Evolutionary conservation across 345 rosid species (phyloP).

Genomic region (Brassica nigra): DNA sequence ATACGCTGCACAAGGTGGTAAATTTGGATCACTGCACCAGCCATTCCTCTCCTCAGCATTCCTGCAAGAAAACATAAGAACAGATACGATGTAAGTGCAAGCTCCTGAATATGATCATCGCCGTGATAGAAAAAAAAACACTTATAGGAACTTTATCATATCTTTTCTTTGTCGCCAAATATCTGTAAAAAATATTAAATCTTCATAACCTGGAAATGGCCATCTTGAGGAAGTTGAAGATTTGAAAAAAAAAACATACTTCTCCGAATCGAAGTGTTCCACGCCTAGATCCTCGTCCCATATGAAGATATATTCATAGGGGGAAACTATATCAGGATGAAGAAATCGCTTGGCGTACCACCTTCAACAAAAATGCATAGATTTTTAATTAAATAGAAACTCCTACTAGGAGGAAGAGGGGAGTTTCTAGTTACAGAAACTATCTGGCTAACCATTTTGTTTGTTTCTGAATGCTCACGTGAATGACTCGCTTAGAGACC

Average conservation of each 20-base stretch:
- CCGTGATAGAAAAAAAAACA: too few relatives aligned
- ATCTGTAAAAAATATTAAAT: too few relatives aligned
- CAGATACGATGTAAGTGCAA: neutral
- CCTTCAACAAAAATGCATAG: slow-evolving; percentile 48
- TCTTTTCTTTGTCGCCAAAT: too few relatives aligned
- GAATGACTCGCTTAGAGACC: slow-evolving; percentile 97
- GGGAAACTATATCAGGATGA: slow-evolving; percentile 84
- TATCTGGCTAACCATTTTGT: slow-evolving; percentile 74
- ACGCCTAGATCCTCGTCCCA: slow-evolving; percentile 99
- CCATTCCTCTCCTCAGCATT: slow-evolving; percentile 77
- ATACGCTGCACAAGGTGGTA: slow-evolving; percentile 99
- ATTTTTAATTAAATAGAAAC: neutral
- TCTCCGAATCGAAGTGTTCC: slow-evolving; percentile 77
- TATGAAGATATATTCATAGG: slow-evolving; percentile 85
- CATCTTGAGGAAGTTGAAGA: neutral
- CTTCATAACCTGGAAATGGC: too few relatives aligned
- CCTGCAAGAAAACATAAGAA: slow-evolving; percentile 45
- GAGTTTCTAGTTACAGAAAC: neutral
- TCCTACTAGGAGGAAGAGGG: slow-evolving; percentile 5
- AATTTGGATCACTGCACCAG: slow-evolving; percentile 72
- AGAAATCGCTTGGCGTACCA: slow-evolving; percentile 98
- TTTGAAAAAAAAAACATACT: slow-evolving; percentile 52
- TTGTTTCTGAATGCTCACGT: slow-evolving; percentile 80
- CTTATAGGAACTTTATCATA: too few relatives aligned
- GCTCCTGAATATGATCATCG: too few relatives aligned